Evolutionary conservation across 2,329 filamentous ascomycete genomes (phyloP).

Genomic region (Trichoderma sp.): DNA sequence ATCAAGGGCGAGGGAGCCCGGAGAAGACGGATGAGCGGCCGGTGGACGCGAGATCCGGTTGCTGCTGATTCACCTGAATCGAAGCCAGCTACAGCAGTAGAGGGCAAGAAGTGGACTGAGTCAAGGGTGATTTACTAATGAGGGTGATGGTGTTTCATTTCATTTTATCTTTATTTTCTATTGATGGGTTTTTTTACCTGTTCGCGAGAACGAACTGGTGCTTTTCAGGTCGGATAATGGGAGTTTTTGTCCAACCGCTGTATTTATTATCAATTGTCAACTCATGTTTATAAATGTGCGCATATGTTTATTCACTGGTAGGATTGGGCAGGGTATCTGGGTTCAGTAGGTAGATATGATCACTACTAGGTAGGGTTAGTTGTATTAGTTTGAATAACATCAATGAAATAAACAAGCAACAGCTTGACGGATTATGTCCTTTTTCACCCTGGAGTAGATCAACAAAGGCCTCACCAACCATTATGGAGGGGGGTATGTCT

Average conservation of each 20-base stretch:
- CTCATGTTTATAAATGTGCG: slow-evolving; percentile 17
- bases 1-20: slow-evolving; percentile 44
- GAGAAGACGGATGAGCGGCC: slow-evolving; percentile 47
- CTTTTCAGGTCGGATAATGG: neutral
- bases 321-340: neutral
- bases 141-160: neutral
- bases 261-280: slow-evolving; percentile 13
- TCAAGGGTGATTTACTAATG: slow-evolving; percentile 38
- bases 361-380: neutral
- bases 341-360: slow-evolving; percentile 6
- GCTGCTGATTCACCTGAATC: slow-evolving; percentile 35
- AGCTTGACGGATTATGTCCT: neutral
- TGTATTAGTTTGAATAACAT: slow-evolving; percentile 11
- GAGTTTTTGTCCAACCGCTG: neutral
- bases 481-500: neutral
- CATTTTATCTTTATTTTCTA: neutral
- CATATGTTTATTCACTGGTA: neutral
- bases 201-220: neutral
- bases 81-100: slow-evolving; percentile 25
- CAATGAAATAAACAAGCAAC: neutral
- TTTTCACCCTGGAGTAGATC: neutral
- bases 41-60: slow-evolving; percentile 43
- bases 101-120: slow-evolving; percentile 41
- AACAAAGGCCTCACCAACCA: neutral
- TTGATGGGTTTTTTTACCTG: neutral